Percentiles rank a stretch among this genome's conserved stretches.
Conservation (phyloP, 441 rosid species). For the Eutrema salsugineum region DNA sequence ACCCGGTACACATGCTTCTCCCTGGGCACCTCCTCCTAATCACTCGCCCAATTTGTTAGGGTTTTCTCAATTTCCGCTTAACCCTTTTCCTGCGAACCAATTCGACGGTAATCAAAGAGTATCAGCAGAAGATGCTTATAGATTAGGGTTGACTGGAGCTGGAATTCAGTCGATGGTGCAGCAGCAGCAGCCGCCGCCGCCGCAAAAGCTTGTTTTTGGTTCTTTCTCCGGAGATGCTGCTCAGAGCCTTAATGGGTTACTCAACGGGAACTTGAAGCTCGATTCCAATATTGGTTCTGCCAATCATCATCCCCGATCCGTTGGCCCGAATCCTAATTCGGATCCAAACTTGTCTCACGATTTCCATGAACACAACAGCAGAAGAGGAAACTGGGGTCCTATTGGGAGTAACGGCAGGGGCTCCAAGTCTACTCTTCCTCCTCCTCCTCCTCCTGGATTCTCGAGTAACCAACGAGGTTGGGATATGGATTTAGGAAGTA, state of each 20-base stretch:
- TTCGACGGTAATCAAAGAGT: conserved; percentile 34
- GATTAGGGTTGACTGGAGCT: conserved; percentile 47
- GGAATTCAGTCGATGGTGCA: conserved; percentile 36
- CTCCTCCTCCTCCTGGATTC: conserved; percentile 62
- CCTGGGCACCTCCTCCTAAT: conserved; percentile 45
- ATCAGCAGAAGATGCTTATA: conserved; percentile 41
- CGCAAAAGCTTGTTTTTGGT: conserved; percentile 51
- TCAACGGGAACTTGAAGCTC: conserved; percentile 28
- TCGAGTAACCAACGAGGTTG: conserved; percentile 39
- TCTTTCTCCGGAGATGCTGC: conserved; percentile 45
- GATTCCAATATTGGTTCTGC: conserved; percentile 11
- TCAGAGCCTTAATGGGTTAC: conserved; percentile 34
- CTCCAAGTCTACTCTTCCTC: conserved; percentile 26
- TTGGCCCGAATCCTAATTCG: conserved; percentile 19
- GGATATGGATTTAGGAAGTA: conserved; percentile 33
- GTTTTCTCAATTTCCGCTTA: conserved; percentile 38
- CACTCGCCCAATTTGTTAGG: conserved; percentile 45
- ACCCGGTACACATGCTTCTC: conserved; percentile 36
- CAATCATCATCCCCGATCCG: conserved; percentile 35
- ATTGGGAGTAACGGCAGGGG: conserved; percentile 33
- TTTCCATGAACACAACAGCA: conserved; percentile 27
- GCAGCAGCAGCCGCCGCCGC: conserved; percentile 31
- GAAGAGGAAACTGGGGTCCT: conserved; percentile 43
- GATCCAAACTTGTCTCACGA: conserved; percentile 31
- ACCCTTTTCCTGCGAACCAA: conserved; percentile 30